phyloP scores from a whole-genome alignment of 352 stramenopile species.

The Thraustochytrium sp. region DNA sequence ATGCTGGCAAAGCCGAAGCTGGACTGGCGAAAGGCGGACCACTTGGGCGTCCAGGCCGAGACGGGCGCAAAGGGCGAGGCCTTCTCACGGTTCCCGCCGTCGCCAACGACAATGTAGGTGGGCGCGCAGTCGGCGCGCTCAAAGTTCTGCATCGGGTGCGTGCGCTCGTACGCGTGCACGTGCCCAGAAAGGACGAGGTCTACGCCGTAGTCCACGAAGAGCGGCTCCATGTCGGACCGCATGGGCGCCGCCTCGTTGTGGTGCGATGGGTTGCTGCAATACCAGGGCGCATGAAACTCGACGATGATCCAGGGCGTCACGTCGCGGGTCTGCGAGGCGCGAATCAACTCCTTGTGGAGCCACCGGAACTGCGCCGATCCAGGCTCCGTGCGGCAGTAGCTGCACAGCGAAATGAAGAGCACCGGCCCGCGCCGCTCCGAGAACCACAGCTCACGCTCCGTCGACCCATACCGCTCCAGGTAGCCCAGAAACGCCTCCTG shows the following conservation, averaged over 20 bases:
- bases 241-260: constrained; percentile 50
- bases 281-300: constrained; percentile 58
- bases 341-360: constrained; percentile 49
- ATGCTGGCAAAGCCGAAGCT: constrained; percentile 20
- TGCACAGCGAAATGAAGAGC: constrained; percentile 60
- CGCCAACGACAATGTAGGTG: constrained; percentile 6
- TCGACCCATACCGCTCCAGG: constrained; percentile 51
- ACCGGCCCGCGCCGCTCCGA: constrained; percentile 58
- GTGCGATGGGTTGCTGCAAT: constrained; percentile 63
- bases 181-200: constrained; percentile 44
- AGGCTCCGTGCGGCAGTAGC: constrained; percentile 59
- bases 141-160: constrained; percentile 20
- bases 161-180: constrained; percentile 47
- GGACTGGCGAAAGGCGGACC: constrained; percentile 14
- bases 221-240: background rate
- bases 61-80: background rate
- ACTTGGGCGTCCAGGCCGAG: background rate
- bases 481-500: constrained; percentile 55
- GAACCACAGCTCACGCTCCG: constrained; percentile 8
- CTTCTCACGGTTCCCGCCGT: constrained; percentile 30
- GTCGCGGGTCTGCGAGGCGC: constrained; percentile 49
- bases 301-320: constrained; percentile 53
- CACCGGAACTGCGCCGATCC: constrained; percentile 51
- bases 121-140: background rate
- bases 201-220: constrained; percentile 43